Evolutionary conservation across 2,329 filamentous ascomycete species (phyloP).

Genomic region (Aspergillus thermomutatus): DNA sequence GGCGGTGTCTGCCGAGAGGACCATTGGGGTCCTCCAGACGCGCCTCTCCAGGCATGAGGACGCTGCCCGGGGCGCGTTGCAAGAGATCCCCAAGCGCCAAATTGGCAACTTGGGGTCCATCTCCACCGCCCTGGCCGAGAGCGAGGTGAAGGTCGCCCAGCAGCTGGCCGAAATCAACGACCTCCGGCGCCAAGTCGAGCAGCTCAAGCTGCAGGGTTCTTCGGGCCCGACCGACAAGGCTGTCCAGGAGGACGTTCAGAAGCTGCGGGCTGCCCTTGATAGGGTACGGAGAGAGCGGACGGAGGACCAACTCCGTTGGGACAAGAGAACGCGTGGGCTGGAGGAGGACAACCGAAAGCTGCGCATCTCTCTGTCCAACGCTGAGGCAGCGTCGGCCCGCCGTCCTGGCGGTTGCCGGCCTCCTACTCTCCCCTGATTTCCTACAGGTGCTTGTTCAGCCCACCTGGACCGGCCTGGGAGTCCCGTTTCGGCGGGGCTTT

Average conservation of each 20-base stretch:
- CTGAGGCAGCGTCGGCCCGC: background rate
- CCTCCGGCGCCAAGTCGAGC: slow-evolving; percentile 9
- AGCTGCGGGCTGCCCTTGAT: slow-evolving; percentile 9
- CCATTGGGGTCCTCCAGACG: slow-evolving; percentile 11
- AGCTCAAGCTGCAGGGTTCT: background rate
- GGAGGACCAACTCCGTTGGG: slow-evolving; percentile 15
- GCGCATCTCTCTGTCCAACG: slow-evolving; percentile 16
- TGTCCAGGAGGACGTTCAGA: slow-evolving; percentile 7
- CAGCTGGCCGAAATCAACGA: slow-evolving; percentile 9
- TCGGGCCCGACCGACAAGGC: slow-evolving; percentile 1
- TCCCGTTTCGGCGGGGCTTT: background rate
- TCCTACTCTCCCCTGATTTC: background rate
- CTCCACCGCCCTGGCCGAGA: slow-evolving; percentile 12
- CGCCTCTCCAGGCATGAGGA: slow-evolving; percentile 9
- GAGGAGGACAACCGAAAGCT: slow-evolving; percentile 17
- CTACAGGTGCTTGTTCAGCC: background rate
- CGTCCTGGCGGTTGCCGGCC: background rate
- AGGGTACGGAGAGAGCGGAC: slow-evolving; percentile 10
- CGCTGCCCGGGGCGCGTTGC: background rate
- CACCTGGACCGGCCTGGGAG: background rate
- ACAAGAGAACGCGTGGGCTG: slow-evolving; percentile 9
- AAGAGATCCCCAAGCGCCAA: slow-evolving; percentile 14
- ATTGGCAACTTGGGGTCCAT: slow-evolving; percentile 9
- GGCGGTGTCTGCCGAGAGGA: background rate
- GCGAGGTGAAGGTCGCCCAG: slow-evolving; percentile 9